These are phyloP conservation scores for Hypoxylon sp. DNA, from an alignment of 2,329 filamentous ascomycete genomes.

Conservation along the genomic window DNA sequence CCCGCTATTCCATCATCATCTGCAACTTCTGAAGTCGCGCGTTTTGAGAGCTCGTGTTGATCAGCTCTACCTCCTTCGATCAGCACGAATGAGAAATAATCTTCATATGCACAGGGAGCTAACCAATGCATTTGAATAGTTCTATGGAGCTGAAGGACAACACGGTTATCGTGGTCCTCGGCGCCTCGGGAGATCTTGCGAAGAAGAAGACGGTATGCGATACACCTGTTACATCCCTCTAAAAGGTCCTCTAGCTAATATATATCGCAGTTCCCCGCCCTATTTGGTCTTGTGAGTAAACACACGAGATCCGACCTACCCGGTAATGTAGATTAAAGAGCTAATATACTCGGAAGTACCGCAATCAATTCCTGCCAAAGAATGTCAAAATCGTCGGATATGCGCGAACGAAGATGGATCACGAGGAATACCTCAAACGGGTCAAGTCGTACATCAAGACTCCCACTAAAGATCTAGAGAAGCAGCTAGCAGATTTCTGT, in stretches of 20 bases:
- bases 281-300: constrained; percentile 92
- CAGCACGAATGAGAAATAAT: constrained; percentile 1
- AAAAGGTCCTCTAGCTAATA: constrained; percentile 49
- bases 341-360: constrained; percentile 73
- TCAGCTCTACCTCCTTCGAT: constrained; percentile 13
- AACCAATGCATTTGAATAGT: constrained; percentile 62
- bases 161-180: constrained; percentile 95
- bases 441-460: constrained; percentile 99
- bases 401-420: constrained; percentile 99
- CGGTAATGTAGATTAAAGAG: constrained; percentile 8
- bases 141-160: constrained; percentile 97
- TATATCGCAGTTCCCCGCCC: constrained; percentile 82
- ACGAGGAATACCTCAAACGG: constrained; percentile 91
- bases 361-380: constrained; percentile 98
- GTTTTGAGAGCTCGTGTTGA: constrained; percentile 30
- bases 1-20: constrained; percentile 50
- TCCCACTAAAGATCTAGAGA: constrained; percentile 95
- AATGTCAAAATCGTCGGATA: constrained; percentile 98
- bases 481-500: constrained; percentile 93
- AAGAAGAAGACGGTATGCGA: constrained; percentile 97
- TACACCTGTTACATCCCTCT: constrained; percentile 13
- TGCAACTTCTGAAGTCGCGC: constrained; percentile 33
- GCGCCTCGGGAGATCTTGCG: constrained; percentile 95
- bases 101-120: constrained; percentile 50
- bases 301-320: constrained; percentile 15